Conservation (phyloP, 2,329 filamentous ascomycete genomes). For the Colletotrichum viniferum region DNA sequence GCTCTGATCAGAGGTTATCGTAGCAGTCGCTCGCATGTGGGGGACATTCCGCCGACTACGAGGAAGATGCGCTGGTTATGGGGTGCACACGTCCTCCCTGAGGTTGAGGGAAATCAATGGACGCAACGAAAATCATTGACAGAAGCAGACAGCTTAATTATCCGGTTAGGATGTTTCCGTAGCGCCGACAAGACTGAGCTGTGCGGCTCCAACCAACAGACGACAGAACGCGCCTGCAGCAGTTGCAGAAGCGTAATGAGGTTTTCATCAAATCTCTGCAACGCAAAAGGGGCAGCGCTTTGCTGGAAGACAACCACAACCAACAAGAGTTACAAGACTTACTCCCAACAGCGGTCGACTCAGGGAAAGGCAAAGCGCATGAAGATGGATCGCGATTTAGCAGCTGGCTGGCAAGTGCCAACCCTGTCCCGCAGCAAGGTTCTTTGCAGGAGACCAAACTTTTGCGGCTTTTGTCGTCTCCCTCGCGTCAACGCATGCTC, state of each 20-base stretch:
- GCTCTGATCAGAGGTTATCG: background rate
- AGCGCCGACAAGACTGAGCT: background rate
- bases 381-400: background rate
- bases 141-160: background rate
- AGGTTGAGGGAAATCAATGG: background rate
- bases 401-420: background rate
- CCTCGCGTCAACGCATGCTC: background rate
- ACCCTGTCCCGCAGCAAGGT: background rate
- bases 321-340: background rate
- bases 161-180: background rate
- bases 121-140: background rate
- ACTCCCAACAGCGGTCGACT: background rate
- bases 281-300: background rate
- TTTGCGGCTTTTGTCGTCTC: background rate
- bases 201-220: conserved; percentile 1
- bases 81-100: background rate
- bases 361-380: background rate
- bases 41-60: background rate
- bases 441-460: background rate
- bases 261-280: conserved; percentile 12
- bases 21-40: background rate
- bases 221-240: background rate
- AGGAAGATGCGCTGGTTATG: background rate
- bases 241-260: conserved; percentile 21
- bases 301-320: background rate